Evolutionary conservation across 2,329 filamentous ascomycete species (phyloP).

Genomic region (Daldinia sp.): DNA sequence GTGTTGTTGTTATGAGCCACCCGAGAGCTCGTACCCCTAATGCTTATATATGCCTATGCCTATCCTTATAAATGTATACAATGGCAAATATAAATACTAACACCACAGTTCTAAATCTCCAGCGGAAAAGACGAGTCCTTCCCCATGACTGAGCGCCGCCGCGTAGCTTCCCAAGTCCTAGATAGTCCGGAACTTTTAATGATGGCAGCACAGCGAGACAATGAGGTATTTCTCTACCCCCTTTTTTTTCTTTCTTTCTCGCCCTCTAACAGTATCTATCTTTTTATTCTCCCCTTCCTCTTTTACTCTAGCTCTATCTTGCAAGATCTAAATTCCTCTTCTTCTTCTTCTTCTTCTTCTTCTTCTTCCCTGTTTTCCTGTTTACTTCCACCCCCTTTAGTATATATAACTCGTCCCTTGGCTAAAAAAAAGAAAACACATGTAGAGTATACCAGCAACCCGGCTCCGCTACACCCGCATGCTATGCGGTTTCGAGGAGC

Average conservation of each 20-base stretch:
- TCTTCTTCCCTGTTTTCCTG: background rate
- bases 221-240: conserved; percentile 60
- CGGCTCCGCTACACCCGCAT: conserved; percentile 68
- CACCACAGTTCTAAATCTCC: background rate
- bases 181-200: conserved; percentile 69
- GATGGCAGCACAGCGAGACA: conserved; percentile 67
- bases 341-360: background rate
- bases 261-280: no score
- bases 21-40: background rate
- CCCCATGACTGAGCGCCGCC: conserved; percentile 58
- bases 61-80: background rate
- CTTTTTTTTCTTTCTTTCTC: background rate
- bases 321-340: no score
- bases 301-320: no score
- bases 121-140: conserved; percentile 55
- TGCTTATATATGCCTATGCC: background rate
- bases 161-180: conserved; percentile 66
- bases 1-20: background rate
- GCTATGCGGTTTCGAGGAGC: conserved; percentile 64
- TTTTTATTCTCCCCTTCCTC: background rate
- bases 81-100: background rate
- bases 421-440: background rate
- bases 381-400: background rate
- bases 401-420: background rate
- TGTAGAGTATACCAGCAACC: conserved; percentile 67